These are phyloP conservation scores for Aureobasidium uvarum DNA, from an alignment of 2,329 filamentous ascomycete genomes.

Conservation along the genomic window DNA sequence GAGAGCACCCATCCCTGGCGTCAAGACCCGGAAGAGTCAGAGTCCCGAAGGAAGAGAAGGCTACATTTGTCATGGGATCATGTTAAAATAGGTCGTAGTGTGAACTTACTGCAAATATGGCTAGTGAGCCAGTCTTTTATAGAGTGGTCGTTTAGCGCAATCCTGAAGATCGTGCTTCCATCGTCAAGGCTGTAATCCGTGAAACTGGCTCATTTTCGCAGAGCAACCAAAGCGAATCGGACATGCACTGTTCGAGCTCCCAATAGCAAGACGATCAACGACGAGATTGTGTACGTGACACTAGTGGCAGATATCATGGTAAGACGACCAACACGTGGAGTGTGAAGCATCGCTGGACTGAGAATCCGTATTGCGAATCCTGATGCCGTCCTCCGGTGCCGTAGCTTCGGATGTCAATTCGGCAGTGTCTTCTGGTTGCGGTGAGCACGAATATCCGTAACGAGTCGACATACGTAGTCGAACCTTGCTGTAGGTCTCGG, in stretches of 20 bases:
- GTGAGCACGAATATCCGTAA: not conserved
- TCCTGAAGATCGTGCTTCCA: not conserved
- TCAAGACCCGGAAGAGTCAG: no score
- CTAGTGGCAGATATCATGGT: not conserved
- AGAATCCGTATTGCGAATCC: not conserved
- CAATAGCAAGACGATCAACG: not conserved
- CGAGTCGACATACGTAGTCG: not conserved
- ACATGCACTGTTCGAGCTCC: not conserved
- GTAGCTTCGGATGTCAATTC: not conserved
- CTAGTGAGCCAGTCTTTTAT: not conserved
- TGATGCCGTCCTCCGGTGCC: conserved; percentile 1
- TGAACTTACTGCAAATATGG: not conserved
- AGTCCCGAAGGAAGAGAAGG: not conserved
- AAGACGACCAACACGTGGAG: not conserved
- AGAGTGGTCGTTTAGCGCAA: not conserved
- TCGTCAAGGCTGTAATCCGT: not conserved
- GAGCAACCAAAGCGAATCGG: not conserved
- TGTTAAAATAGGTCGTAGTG: not conserved
- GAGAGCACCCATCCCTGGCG: not conserved
- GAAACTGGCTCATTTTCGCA: not conserved
- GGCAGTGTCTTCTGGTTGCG: not conserved
- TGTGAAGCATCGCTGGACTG: not conserved
- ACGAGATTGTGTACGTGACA: not conserved
- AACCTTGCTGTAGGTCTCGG: conserved; percentile 1
- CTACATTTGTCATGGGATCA: not conserved